Evolutionary conservation across 805 yeast species (phyloP), one percentile per base, ranked within the genome.

Genomic region (Candida xyloterini): DNA sequence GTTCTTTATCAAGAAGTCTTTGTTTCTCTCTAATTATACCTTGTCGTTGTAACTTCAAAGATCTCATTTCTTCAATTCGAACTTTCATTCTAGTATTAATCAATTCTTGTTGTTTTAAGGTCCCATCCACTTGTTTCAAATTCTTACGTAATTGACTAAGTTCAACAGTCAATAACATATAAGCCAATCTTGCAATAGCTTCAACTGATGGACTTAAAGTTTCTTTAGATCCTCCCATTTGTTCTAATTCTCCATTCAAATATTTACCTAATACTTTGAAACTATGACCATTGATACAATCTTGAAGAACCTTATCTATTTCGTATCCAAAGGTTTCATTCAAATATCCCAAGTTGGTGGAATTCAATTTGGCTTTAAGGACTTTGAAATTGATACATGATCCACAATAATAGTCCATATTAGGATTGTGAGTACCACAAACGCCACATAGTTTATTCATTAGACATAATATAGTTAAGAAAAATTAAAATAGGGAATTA

Each of bases 121-220:
- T 41, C 3, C n/a, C 15, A 9, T 33, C 37, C 32, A 47, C 24
- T 13, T 20, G 34, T 10, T 44, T 33, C 18, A 56, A 27, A 14
- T 44, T 46, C 16, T 43, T 50, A 30, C 43, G 50, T 13, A 31
- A 40, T 27, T 51, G 51, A 5, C 52, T 14, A 4, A 51, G 44
- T 30, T 60, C 63, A 20, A 62, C 59, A 28, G 49, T 56, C 32
- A 62, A 32, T 10, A 63, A 42, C 53, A 60, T 57, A 32, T 57
- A 57, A 1, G 66, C 57, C 33, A 63, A 39, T 31, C 57, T 47
- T 1, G 63, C 60, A 6, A 54, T 47, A 1, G 64, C 47, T 8
- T 48, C 56, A 5, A 38, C 21, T 2, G 61, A 53, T 4, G 60
- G 60, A 7, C 39, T 39, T 31, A 52, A 13, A 8, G 25, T 35